These are phyloP conservation scores for Seiridium cupressi DNA, from an alignment of 2,329 filamentous ascomycete species.

Conservation along the genomic window DNA sequence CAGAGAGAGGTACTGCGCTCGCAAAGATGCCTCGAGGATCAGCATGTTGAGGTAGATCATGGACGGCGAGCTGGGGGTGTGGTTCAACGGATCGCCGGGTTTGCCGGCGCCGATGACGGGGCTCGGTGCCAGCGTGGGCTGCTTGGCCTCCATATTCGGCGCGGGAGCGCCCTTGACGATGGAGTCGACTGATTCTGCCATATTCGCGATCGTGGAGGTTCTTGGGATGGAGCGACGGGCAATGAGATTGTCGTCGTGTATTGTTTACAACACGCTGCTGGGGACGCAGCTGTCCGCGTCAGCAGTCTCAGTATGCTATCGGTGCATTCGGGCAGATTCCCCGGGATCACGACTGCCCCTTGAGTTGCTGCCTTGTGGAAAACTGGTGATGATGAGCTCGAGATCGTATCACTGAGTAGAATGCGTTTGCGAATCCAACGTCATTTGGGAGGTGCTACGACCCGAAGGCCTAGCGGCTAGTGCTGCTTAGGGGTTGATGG, in stretches of 20 bases:
- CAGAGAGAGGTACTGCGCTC: constrained; percentile 88
- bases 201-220: constrained; percentile 27
- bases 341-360: background rate
- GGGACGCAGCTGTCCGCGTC: constrained; percentile 4
- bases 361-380: background rate
- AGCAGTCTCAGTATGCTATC: background rate
- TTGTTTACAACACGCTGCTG: background rate
- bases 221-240: background rate
- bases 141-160: constrained; percentile 53
- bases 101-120: constrained; percentile 40
- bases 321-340: background rate
- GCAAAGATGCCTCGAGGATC: constrained; percentile 91
- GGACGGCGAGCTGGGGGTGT: constrained; percentile 84
- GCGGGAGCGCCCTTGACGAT: constrained; percentile 87
- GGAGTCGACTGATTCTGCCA: constrained; percentile 75
- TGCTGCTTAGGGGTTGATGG: background rate
- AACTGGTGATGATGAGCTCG: background rate
- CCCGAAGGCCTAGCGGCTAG: background rate
- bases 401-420: background rate
- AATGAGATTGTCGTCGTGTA: background rate
- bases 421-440: background rate
- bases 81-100: constrained; percentile 69
- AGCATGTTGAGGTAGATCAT: constrained; percentile 98
- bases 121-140: constrained; percentile 39
- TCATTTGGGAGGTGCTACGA: background rate